Evolutionary conservation across 495 filamentous ascomycete species (phyloP).

Genomic region (Penicillium crystallinum): DNA sequence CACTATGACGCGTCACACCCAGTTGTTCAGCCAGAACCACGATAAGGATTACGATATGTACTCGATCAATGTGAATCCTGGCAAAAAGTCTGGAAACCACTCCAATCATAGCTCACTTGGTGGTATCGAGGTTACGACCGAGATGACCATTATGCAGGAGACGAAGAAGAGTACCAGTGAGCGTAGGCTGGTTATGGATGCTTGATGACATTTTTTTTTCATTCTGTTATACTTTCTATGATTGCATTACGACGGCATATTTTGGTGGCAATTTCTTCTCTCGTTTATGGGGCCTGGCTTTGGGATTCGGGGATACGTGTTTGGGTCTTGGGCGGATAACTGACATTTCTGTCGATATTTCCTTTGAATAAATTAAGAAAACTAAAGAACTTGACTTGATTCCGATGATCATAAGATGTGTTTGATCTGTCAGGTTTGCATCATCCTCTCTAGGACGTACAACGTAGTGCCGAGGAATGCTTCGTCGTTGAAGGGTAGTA

Average conservation of each 20-base stretch:
- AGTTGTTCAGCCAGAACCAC: constrained; percentile 20
- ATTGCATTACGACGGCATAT: constrained; percentile 10
- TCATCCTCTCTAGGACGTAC: too few species aligned
- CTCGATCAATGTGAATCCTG: constrained; percentile 30
- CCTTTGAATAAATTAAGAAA: background rate
- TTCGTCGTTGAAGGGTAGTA: too few species aligned
- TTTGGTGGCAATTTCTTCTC: background rate
- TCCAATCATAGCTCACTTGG: constrained; percentile 9
- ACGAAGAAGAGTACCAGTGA: constrained; percentile 19
- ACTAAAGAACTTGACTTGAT: too few species aligned
- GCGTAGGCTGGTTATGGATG: constrained; percentile 19
- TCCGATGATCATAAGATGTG: too few species aligned
- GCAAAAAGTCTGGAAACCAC: constrained; percentile 11
- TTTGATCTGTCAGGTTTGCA: too few species aligned
- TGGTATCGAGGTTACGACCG: constrained; percentile 36
- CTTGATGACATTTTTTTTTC: constrained; percentile 14
- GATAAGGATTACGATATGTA: constrained; percentile 31
- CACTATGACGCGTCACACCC: constrained; percentile 13
- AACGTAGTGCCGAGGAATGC: too few species aligned
- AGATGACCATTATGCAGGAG: constrained; percentile 30
- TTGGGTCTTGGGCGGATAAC: constrained; percentile 1
- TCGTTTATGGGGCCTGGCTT: background rate
- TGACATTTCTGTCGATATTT: constrained; percentile 1
- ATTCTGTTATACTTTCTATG: background rate
- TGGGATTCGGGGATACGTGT: background rate